phyloP scores from a whole-genome alignment of 768 basidiomycete genomes.

The Tulasnella sp. region DNA sequence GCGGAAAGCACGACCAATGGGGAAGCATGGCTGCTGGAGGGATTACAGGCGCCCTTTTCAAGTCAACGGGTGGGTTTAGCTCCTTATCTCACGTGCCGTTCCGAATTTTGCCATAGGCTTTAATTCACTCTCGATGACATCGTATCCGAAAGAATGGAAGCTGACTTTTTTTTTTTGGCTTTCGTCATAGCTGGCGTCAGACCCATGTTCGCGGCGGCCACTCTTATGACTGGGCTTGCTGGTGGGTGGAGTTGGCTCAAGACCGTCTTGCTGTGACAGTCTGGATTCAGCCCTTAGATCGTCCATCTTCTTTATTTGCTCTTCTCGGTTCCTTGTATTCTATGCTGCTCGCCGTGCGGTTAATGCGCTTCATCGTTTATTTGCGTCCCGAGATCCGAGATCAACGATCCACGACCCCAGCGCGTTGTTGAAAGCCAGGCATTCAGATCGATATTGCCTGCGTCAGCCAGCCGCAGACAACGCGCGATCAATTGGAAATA shows the following conservation, averaged over 20 bases:
- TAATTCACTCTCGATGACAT: conserved; percentile 37
- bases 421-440: conserved; percentile 3
- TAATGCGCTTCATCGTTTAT: conserved; percentile 12
- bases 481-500: conserved; percentile 1
- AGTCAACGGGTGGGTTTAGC: conserved; percentile 74
- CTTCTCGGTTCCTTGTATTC: conserved; percentile 2
- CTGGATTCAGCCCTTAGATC: conserved; percentile 11
- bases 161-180: conserved; percentile 18
- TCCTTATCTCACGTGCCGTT: conserved; percentile 32
- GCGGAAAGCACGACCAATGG: conserved; percentile 86
- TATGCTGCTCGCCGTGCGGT: conserved; percentile 11
- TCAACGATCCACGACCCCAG: conserved; percentile 6
- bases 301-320: conserved; percentile 7
- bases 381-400: conserved; percentile 14
- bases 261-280: conserved; percentile 55
- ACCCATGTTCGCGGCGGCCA: conserved; percentile 85
- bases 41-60: conserved; percentile 85
- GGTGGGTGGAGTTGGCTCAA: conserved; percentile 96
- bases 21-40: conserved; percentile 93
- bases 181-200: conserved; percentile 70
- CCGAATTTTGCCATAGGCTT: conserved; percentile 29
- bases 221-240: conserved; percentile 82
- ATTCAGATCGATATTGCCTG: background rate
- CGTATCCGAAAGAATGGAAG: conserved; percentile 29
- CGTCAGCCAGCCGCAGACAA: conserved; percentile 8